Percentiles rank a stretch among this genome's conserved stretches.
These are phyloP conservation scores for Moricandia arvensis DNA, from an alignment of 345 rosid species.

Conservation along the genomic window DNA sequence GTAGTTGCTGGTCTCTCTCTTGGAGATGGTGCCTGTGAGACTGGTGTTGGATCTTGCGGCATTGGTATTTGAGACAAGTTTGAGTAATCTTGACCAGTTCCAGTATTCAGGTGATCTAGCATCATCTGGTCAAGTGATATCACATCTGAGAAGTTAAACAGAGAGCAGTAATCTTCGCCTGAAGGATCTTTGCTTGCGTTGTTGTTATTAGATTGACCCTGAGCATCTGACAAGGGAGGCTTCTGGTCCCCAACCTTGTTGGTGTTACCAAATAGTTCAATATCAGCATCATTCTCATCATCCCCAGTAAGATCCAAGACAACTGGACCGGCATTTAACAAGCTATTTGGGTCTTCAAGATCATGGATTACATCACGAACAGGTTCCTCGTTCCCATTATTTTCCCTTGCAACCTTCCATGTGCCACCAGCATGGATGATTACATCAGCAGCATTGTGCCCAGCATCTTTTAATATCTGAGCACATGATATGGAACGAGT, in stretches of 20 bases:
- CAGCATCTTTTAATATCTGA: conserved; percentile 78
- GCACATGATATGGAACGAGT: conserved; percentile 7
- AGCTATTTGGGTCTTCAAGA: conserved; percentile 40
- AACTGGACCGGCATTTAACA: conserved; percentile 34
- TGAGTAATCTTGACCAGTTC: not conserved
- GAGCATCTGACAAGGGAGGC: conserved; percentile 47
- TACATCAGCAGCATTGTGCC: conserved; percentile 54
- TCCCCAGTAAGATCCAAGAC: conserved; percentile 72
- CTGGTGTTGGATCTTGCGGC: conserved; percentile 32
- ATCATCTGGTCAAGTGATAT: conserved; percentile 35
- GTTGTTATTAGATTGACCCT: conserved; percentile 29
- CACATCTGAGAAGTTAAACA: conserved; percentile 29
- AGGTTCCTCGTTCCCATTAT: conserved; percentile 40
- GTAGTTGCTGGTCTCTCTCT: conserved; percentile 47
- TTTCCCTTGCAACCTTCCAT: conserved; percentile 70
- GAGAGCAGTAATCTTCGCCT: conserved; percentile 41
- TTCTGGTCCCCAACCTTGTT: conserved; percentile 61
- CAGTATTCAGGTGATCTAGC: conserved; percentile 32
- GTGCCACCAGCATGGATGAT: conserved; percentile 78
- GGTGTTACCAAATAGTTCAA: conserved; percentile 39
- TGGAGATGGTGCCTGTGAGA: conserved; percentile 30
- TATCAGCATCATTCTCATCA: conserved; percentile 41
- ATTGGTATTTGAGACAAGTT: conserved; percentile 28
- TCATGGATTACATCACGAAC: conserved; percentile 35
- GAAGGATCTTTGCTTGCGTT: conserved; percentile 31